These are phyloP conservation scores for Metschnikowia henanensis DNA, from an alignment of 805 yeast genomes.

Conservation along the genomic window DNA sequence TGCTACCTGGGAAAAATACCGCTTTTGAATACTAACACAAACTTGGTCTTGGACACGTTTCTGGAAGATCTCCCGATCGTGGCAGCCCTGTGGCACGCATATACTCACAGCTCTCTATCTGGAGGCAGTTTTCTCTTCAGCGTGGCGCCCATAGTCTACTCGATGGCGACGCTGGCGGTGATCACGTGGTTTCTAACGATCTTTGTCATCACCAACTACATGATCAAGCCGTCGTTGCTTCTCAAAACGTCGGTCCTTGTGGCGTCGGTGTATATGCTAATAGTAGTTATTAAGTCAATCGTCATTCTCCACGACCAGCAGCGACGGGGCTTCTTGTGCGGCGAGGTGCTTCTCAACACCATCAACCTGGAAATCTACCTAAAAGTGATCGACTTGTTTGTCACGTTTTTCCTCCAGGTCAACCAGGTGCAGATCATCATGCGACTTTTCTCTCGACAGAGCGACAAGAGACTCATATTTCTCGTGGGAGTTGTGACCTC, in stretches of 20 bases:
- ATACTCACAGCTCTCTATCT: slow-evolving; percentile 25
- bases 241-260: slow-evolving; percentile 50
- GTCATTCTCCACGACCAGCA: slow-evolving; percentile 49
- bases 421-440: slow-evolving; percentile 72
- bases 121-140: slow-evolving; percentile 52
- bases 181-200: slow-evolving; percentile 63
- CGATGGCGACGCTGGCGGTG: slow-evolving; percentile 64
- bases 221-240: slow-evolving; percentile 57
- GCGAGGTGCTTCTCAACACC: slow-evolving; percentile 43
- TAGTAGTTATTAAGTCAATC: slow-evolving; percentile 50
- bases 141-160: slow-evolving; percentile 60
- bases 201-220: slow-evolving; percentile 62
- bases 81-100: slow-evolving; percentile 48
- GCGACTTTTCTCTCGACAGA: slow-evolving; percentile 64
- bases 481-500: slow-evolving; percentile 56
- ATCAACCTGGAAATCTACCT: slow-evolving; percentile 47
- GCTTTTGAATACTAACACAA: slow-evolving; percentile 39
- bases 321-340: slow-evolving; percentile 39
- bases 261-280: slow-evolving; percentile 54
- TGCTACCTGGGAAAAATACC: slow-evolving; percentile 36
- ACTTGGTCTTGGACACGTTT: slow-evolving; percentile 28
- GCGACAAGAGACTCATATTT: slow-evolving; percentile 65
- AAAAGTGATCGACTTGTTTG: slow-evolving; percentile 56
- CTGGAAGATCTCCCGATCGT: slow-evolving; percentile 43
- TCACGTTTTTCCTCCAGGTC: slow-evolving; percentile 56